Conservation (phyloP, 495 filamentous ascomycete species). For the Aspergillus baeticus region DNA sequence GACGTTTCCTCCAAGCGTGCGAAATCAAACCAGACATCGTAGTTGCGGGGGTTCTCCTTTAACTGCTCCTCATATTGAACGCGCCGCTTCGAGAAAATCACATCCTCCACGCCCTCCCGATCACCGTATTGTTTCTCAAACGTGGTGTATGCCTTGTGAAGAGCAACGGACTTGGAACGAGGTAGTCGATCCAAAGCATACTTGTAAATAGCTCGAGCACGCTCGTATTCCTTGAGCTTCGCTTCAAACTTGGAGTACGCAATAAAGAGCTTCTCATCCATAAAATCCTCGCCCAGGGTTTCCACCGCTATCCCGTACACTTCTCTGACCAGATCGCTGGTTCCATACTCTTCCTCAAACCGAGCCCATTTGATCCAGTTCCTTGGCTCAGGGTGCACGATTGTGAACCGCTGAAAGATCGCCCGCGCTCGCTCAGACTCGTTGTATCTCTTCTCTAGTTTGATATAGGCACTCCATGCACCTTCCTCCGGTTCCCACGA, state of each 20-base stretch:
- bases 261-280: conserved; percentile 93
- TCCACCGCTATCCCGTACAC: conserved; percentile 90
- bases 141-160: conserved; percentile 92
- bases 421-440: conserved; percentile 82
- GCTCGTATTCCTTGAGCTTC: conserved; percentile 91
- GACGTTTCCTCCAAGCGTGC: conserved; percentile 84
- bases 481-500: conserved; percentile 95
- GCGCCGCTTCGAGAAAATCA: conserved; percentile 87
- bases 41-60: conserved; percentile 89
- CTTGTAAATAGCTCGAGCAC: conserved; percentile 94
- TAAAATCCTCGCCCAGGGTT: conserved; percentile 89
- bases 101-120: conserved; percentile 89
- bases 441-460: conserved; percentile 90
- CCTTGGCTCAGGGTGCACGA: conserved; percentile 90
- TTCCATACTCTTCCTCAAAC: conserved; percentile 94
- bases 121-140: conserved; percentile 99
- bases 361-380: conserved; percentile 99
- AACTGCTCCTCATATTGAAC: conserved; percentile 94
- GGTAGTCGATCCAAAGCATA: conserved; percentile 91
- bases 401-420: conserved; percentile 87
- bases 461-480: conserved; percentile 95
- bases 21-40: conserved; percentile 96
- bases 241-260: conserved; percentile 91
- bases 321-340: conserved; percentile 85
- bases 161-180: conserved; percentile 74